Conservation (phyloP, 495 filamentous ascomycete species). For the Hypomontagnella monticulosa region DNA sequence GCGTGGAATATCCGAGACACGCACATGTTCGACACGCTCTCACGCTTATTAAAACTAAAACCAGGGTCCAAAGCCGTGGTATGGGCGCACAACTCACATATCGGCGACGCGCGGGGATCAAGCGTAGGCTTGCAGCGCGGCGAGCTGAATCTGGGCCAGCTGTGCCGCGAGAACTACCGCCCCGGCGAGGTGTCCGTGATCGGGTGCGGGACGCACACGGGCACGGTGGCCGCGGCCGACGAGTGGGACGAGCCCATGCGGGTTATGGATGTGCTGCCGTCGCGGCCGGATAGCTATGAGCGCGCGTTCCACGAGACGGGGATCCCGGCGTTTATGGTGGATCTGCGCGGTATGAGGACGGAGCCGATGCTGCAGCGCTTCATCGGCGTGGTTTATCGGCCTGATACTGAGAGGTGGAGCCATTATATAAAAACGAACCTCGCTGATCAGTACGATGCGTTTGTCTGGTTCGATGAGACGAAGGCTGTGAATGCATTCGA, state of each 20-base stretch:
- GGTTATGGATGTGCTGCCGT: constrained; percentile 38
- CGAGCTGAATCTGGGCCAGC: constrained; percentile 65
- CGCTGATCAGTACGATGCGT: constrained; percentile 63
- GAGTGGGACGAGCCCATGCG: constrained; percentile 56
- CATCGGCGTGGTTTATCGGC: constrained; percentile 65
- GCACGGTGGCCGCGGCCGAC: constrained; percentile 63
- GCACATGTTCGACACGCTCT: constrained; percentile 63
- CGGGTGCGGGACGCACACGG: constrained; percentile 63
- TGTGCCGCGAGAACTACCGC: constrained; percentile 60
- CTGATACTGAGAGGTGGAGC: constrained; percentile 59
- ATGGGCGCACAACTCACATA: constrained; percentile 67
- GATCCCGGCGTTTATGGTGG: constrained; percentile 42
- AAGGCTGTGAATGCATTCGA: constrained; percentile 61
- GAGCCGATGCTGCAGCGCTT: constrained; percentile 57
- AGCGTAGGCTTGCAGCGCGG: constrained; percentile 57
- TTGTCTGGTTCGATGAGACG: constrained; percentile 64
- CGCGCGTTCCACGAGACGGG: constrained; percentile 46
- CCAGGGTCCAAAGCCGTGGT: constrained; percentile 58
- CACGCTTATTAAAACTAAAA: constrained; percentile 53
- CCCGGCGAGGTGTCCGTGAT: constrained; percentile 58
- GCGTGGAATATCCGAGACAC: constrained; percentile 65
- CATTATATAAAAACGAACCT: constrained; percentile 63
- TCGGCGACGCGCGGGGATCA: constrained; percentile 62
- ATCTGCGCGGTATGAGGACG: constrained; percentile 50
- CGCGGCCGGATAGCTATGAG: constrained; percentile 49